Evolutionary conservation across 176 grass and related monocot genomes (phyloP), one percentile per base, ranked within the genome.

Genomic region (Pontederia crassipes): DNA sequence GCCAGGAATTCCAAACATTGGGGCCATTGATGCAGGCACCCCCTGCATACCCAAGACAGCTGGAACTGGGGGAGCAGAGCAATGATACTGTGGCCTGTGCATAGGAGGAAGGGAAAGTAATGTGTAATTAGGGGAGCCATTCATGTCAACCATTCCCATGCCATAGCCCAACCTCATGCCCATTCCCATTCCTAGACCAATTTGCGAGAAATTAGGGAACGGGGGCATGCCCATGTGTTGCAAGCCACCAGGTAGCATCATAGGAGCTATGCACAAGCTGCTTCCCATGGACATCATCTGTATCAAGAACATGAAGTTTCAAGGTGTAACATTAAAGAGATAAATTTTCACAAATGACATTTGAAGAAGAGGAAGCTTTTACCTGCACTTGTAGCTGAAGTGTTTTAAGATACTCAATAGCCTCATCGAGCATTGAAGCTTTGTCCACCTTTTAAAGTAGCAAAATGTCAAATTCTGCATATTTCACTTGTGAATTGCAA

Each of bases 371-470:
- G 13, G 5, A 11, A 28, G 49, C 17, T 17, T 17, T 63, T 63
- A 74, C 78, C 78, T 80, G 78, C 46, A 74, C 63, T 74, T 80
- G 77, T 49, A 68, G 26, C 46, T 80, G 77, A 15, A 80, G 77
- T 11, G 55, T 74, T 53, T 80, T 80, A 60, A 80, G 77, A 72
- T 80, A 80, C 54, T 80, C 77, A 24, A 80, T 80, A 62, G 70
- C 77, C 51, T 80, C 77, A 55, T 80, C 77, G 24, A 80, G 77
- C 77, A 80, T 80, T n/a, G 77, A 80, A 18, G 70, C 77, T 60
- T 80, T 80, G 51, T 80, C 77, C 56, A 70, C 62, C 77, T 80
- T 68, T 13, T 53, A 28, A 50, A 3, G 4, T 18, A 8, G 47
- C 8, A 53, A 8, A 64, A 10, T 40, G 32, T 40, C 17, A 27